Percentiles rank a stretch among this genome's conserved stretches.
These are phyloP conservation scores for Hapsidospora chrysogenum DNA, from an alignment of 495 filamentous ascomycete species.

Conservation along the genomic window DNA sequence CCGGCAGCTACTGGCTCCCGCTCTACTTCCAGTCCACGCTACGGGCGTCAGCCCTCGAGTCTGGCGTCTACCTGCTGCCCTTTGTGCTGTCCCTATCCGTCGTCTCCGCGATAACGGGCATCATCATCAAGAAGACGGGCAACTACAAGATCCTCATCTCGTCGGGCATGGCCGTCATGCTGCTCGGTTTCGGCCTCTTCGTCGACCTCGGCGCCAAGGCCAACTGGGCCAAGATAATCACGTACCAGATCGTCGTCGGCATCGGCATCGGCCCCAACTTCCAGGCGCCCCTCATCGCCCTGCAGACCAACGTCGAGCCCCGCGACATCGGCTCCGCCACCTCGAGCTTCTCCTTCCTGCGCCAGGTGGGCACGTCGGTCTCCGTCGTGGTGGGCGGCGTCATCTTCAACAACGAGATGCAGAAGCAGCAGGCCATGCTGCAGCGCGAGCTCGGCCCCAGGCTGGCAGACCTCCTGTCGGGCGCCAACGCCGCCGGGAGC, in stretches of 20 bases:
- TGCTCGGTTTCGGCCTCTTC: constrained; percentile 48
- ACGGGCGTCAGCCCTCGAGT: constrained; percentile 52
- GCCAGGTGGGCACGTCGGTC: constrained; percentile 53
- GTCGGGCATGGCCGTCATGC: constrained; percentile 37
- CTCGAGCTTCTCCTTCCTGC: constrained; percentile 55
- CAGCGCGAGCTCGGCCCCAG: constrained; percentile 20
- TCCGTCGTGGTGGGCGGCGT: constrained; percentile 67
- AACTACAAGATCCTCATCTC: constrained; percentile 36
- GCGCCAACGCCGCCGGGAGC: constrained; percentile 38
- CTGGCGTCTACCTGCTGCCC: constrained; percentile 66
- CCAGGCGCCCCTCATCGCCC: constrained; percentile 61
- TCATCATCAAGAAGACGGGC: constrained; percentile 60
- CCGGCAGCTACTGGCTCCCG: constrained; percentile 57
- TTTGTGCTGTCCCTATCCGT: constrained; percentile 55
- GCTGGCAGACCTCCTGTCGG: constrained; percentile 24
- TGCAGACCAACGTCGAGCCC: constrained; percentile 53
- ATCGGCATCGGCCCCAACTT: constrained; percentile 52
- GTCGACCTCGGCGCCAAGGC: constrained; percentile 33
- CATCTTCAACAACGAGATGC: constrained; percentile 54
- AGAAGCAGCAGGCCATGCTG: constrained; percentile 21
- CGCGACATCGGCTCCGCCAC: constrained; percentile 64
- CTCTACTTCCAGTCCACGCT: constrained; percentile 68
- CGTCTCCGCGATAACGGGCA: constrained; percentile 43
- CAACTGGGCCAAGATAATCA: constrained; percentile 42
- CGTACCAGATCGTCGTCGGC: constrained; percentile 49